Evolutionary conservation across 345 rosid species (phyloP).

Genomic region (Excoecaria cochinchinensis): DNA sequence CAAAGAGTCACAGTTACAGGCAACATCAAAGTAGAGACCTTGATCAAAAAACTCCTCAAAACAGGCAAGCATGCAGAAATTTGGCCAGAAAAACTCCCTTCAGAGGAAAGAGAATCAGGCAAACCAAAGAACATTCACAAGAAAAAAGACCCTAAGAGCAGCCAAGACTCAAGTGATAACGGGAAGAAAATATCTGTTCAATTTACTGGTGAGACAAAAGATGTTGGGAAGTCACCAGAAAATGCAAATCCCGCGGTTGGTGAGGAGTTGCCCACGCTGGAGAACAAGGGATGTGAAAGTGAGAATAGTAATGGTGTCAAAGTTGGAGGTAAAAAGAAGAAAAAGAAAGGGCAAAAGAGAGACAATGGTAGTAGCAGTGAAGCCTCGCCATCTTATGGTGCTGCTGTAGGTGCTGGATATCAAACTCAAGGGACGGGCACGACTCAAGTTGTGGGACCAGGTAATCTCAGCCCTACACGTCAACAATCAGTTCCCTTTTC

Average conservation of each 20-base stretch:
- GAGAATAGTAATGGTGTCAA: background rate
- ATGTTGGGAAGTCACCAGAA: background rate
- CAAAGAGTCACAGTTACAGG: slow-evolving; percentile 31
- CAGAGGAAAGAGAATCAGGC: slow-evolving; percentile 11
- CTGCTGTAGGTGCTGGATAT: background rate
- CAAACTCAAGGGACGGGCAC: background rate
- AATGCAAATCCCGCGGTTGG: background rate
- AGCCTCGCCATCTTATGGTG: slow-evolving; percentile 11
- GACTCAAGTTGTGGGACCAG: slow-evolving; percentile 14
- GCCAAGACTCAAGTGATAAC: background rate
- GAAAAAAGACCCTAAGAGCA: background rate
- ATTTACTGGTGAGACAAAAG: slow-evolving; percentile 1
- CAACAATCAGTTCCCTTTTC: slow-evolving; percentile 12
- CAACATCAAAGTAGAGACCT: slow-evolving; percentile 23
- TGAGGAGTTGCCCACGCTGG: background rate
- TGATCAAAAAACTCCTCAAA: slow-evolving; percentile 28
- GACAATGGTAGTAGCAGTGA: background rate
- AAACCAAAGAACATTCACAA: background rate
- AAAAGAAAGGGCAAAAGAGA: background rate
- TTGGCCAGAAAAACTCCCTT: slow-evolving; percentile 18
- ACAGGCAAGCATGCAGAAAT: slow-evolving; percentile 26
- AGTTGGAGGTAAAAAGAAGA: slow-evolving; percentile 11
- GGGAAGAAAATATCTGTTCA: background rate
- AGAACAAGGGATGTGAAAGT: background rate
- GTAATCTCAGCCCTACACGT: slow-evolving; percentile 16